These are phyloP conservation scores for Bromus sterilis DNA, from an alignment of 176 grass and related monocot species.

Conservation along the genomic window DNA sequence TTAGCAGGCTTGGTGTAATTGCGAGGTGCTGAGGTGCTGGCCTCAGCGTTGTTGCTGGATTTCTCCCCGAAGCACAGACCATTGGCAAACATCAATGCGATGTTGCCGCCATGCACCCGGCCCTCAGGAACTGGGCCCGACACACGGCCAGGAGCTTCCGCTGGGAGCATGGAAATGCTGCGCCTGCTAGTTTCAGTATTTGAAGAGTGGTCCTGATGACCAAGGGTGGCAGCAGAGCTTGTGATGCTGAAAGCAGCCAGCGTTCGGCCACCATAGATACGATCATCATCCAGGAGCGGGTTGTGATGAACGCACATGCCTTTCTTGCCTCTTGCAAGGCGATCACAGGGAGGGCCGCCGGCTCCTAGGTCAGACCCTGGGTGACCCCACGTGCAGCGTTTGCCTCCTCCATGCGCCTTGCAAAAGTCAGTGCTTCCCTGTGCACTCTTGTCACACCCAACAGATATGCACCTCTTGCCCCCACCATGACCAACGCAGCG, in stretches of 20 bases:
- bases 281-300: conserved; percentile 39
- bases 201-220: neutral
- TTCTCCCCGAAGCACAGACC: conserved; percentile 11
- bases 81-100: conserved; percentile 39
- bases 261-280: conserved; percentile 45
- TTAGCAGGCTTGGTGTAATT: conserved; percentile 16
- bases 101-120: conserved; percentile 67
- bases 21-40: neutral
- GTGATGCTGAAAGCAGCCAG: conserved; percentile 12
- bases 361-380: conserved; percentile 28
- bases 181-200: conserved; percentile 7
- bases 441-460: conserved; percentile 60
- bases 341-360: conserved; percentile 37
- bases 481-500: conserved; percentile 78
- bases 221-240: neutral
- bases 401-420: conserved; percentile 75
- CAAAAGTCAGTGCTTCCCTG: conserved; percentile 91
- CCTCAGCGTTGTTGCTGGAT: neutral
- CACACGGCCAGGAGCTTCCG: neutral
- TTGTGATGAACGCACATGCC: conserved; percentile 50
- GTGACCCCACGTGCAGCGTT: conserved; percentile 62
- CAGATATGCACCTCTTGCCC: conserved; percentile 60
- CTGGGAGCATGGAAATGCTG: conserved; percentile 16
- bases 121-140: conserved; percentile 25
- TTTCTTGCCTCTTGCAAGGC: conserved; percentile 54